Evolutionary conservation across 805 yeast genomes (phyloP), one percentile per base, ranked within the genome.

Genomic region (Saturnispora sekii): DNA sequence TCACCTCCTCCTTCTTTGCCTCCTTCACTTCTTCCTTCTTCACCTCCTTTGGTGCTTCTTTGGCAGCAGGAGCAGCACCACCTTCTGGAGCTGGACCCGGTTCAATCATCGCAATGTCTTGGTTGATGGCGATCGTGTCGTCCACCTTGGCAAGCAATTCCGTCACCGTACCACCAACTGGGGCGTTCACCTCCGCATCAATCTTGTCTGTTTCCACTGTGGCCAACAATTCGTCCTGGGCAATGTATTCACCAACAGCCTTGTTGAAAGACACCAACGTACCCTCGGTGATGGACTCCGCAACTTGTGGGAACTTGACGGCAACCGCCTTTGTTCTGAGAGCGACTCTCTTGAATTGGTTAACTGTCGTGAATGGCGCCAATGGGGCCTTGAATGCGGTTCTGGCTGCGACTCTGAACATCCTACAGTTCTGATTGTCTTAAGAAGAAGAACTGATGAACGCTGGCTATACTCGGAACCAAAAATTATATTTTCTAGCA

Each of bases 131-230:
- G 45, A 90, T 97, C 39, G 96, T 90, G 60, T 87, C 96, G 37
- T 90, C 97, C 34, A 87, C 84, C 35, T 69, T 68, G 53, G 81
- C 95, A 57, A 86, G 75, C 47, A 87, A 66, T 65, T 90, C 96
- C 42, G 82, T 79, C 61, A 93, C 72, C 45, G 87, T 86, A 70
- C 98, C 98, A 39, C 90, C 65, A 43, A 86, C 74, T 50, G 98
- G 97, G 6, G 98, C 81, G 63, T 88, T 90, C 49, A 93, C 97
- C 63, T 90, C 95, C 43, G 93, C 94, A 60, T 93, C 98, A 58
- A 93, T 89, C 73, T 93, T 93, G 67, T 93, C 98, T 41, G 98
- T 93, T 71, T 93, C 98, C 57, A 93, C 90, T 52, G 97, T 89
- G 47, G 97, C 97, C 55, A 93, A 73, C 53, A 84, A 79, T 69